Evolutionary conservation across 2,329 filamentous ascomycete species (phyloP), one percentile per base, ranked within the genome.

Genomic region (Sarocladium brachiariae): DNA sequence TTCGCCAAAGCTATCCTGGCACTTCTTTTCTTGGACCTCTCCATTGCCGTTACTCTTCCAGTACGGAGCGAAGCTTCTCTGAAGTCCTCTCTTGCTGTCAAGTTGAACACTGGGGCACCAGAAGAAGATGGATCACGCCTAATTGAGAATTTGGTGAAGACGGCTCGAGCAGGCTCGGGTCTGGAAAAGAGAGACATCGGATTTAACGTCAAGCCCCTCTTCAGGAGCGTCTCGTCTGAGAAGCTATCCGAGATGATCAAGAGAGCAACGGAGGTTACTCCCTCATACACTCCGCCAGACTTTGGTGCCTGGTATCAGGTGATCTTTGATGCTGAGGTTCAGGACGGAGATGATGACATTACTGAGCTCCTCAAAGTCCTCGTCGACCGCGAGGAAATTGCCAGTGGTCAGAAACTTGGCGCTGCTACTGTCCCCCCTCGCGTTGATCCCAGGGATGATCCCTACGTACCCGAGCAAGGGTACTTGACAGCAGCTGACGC

Each of bases 271-370:
- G 49, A 51, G 37, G 14, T 45, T 5, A 34, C 27, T 21, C 37
- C 49, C 2, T 34, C 35, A 11, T 51, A 51, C 24, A 41, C 45
- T 11, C 24, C 49, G 7, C 25, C 27, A 2, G 49, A 51, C 25
- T 51, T 51, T 33, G 30, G 37, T n/a, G 37, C 49, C 3, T 51
- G 49, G 49, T 51, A 45, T 19, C 37, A 51, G 38, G 38, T 51
- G 10, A 18, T 45, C 6, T 51, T 51, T 38, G 49, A 51, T 9
- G 7, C 37, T n/a, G 37, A 51, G 25, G 49, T 24, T 14, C 5
- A 51, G 27, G 49, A 51, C 4, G 16, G 21, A 7, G 49, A 51
- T 24, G 24, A 18, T 31, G 37, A 51, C 18, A 16, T 51, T 18
- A 34, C 25, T 23, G 37, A 45, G 11, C 24, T 51, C 2, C 37